Conservation (phyloP, 768 basidiomycete species). For the Rubroboletus pulcherrimus region DNA sequence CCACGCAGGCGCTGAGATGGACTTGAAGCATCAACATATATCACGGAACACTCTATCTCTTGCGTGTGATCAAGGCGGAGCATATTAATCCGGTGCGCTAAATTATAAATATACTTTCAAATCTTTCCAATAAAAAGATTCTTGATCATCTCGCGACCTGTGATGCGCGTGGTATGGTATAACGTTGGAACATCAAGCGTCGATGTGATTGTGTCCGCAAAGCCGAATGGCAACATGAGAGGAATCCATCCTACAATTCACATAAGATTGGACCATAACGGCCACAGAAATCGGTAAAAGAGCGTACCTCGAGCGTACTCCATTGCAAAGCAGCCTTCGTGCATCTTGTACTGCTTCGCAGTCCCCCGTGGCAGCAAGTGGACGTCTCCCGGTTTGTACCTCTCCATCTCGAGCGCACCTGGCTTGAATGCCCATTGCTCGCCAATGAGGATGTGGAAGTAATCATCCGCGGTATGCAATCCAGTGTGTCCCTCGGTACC, state of each 20-base stretch:
- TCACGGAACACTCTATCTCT: neutral
- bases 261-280: neutral
- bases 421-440: slow-evolving; percentile 93
- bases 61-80: neutral
- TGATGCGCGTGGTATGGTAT: slow-evolving; percentile 72
- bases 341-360: slow-evolving; percentile 98
- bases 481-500: slow-evolving; percentile 97
- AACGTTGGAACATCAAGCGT: slow-evolving; percentile 85
- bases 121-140: slow-evolving; percentile 89
- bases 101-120: slow-evolving; percentile 31
- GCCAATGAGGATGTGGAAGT: slow-evolving; percentile 92
- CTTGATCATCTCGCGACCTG: slow-evolving; percentile 75
- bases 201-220: slow-evolving; percentile 80
- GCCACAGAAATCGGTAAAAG: neutral
- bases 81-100: neutral
- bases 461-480: slow-evolving; percentile 94
- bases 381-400: slow-evolving; percentile 79
- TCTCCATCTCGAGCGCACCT: slow-evolving; percentile 79
- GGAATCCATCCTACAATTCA: slow-evolving; percentile 88
- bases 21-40: neutral
- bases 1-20: neutral
- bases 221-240: slow-evolving; percentile 91
- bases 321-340: slow-evolving; percentile 90
- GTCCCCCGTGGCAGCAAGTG: slow-evolving; percentile 80
- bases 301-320: slow-evolving; percentile 87